Conservation (phyloP, 192 early-diverging fungal species). For the Backusella parvicylindrica region DNA sequence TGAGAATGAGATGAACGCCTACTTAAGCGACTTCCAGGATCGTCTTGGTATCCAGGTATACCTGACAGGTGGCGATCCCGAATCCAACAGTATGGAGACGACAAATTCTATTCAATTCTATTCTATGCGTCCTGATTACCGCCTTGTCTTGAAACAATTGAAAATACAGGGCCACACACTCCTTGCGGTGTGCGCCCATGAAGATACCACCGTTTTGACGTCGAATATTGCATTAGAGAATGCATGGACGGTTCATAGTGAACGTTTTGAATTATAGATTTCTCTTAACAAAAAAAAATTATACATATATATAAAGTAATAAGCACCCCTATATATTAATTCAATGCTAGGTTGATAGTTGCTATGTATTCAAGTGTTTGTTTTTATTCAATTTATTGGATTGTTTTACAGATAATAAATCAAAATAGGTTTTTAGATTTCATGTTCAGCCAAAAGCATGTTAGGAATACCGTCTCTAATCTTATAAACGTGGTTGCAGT, state of each 20-base stretch:
- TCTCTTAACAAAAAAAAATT: too few species aligned
- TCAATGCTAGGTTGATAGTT: too few species aligned
- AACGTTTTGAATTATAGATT: background rate
- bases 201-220: background rate
- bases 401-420: background rate
- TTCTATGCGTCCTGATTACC: background rate
- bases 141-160: background rate
- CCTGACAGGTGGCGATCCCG: background rate
- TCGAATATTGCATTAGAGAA: background rate
- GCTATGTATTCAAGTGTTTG: too few species aligned
- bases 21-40: background rate
- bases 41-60: background rate
- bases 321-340: background rate
- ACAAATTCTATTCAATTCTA: background rate
- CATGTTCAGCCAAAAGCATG: slow-evolving; percentile 82
- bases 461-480: slow-evolving; percentile 94
- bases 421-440: slow-evolving; percentile 47
- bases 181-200: background rate
- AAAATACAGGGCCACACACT: background rate
- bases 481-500: slow-evolving; percentile 86
- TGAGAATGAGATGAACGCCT: background rate
- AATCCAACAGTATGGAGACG: background rate
- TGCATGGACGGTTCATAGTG: background rate
- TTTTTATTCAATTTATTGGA: too few species aligned
- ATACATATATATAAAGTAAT: background rate